These are phyloP conservation scores for Rhodotorula kratochvilovae DNA, from an alignment of 768 basidiomycete species.

Conservation along the genomic window DNA sequence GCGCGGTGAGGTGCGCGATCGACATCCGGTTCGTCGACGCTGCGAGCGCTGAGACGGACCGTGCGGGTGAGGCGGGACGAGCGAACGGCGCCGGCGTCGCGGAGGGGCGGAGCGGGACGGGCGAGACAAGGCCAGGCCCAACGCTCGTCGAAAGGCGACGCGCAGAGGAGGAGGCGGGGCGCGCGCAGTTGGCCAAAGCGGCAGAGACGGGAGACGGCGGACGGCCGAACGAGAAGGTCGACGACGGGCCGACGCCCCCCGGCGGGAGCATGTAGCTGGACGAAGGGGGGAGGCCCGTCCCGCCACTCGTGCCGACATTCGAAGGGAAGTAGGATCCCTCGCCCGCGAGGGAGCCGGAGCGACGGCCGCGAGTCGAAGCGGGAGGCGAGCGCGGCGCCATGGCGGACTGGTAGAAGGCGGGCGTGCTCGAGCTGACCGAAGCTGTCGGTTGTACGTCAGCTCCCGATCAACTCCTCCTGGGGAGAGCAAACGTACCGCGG, in stretches of 20 bases:
- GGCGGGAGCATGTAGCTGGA: conserved; percentile 4
- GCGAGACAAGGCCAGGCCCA: background rate
- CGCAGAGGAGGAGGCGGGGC: no score
- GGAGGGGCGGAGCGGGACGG: background rate
- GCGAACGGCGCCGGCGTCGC: background rate
- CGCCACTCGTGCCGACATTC: background rate
- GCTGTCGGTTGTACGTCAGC: background rate
- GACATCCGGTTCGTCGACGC: conserved; percentile 8
- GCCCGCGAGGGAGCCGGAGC: conserved; percentile 1
- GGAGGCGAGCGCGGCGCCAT: conserved; percentile 9
- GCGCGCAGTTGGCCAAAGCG: background rate
- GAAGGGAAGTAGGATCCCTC: background rate
- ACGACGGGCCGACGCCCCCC: background rate
- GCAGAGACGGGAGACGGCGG: background rate
- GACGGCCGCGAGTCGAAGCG: background rate
- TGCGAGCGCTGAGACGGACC: background rate
- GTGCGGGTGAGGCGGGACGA: background rate
- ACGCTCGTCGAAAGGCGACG: no score
- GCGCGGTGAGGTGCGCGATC: conserved; percentile 13
- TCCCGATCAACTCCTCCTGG: background rate
- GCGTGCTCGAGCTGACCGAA: background rate
- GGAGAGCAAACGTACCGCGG: background rate
- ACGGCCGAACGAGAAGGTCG: conserved; percentile 1
- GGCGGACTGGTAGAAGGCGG: background rate
- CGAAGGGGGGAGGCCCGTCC: background rate